Evolutionary conservation across 768 basidiomycete species (phyloP).

Genomic region (Rossbeevera mucosa): DNA sequence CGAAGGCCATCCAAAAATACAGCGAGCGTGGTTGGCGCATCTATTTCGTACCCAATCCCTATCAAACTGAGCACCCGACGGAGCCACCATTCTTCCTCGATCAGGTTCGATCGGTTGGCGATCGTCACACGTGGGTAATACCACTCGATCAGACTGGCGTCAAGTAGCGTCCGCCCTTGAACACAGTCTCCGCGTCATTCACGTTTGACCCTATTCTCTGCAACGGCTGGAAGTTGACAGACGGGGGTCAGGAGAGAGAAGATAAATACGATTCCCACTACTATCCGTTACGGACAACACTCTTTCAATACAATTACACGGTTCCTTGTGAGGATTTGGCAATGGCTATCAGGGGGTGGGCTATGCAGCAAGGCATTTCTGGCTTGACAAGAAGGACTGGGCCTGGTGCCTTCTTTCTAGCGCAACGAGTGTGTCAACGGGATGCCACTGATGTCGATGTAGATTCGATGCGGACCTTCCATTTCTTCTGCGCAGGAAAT

Average conservation of each 20-base stretch:
- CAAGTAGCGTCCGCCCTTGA: conserved; percentile 7
- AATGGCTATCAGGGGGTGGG: conserved; percentile 6
- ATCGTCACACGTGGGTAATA: conserved; percentile 29
- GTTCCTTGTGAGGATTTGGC: conserved; percentile 9
- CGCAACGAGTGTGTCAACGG: too few relatives aligned
- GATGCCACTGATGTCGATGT: not conserved
- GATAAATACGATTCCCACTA: not conserved
- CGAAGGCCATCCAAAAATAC: conserved; percentile 33
- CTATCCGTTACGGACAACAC: conserved; percentile 9
- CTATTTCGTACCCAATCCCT: conserved; percentile 2
- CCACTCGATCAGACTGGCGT: conserved; percentile 23
- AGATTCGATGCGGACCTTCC: conserved; percentile 24
- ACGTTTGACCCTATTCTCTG: conserved; percentile 12
- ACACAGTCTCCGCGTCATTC: conserved; percentile 6
- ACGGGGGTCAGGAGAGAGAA: fast-evolving
- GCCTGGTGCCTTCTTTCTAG: conserved; percentile 14
- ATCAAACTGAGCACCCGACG: not conserved
- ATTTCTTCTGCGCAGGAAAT: conserved; percentile 1
- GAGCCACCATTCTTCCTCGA: conserved; percentile 16
- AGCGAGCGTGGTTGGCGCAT: conserved; percentile 30
- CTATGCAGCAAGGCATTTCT: not conserved
- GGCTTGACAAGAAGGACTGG: conserved; percentile 12
- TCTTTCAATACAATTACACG: conserved; percentile 25
- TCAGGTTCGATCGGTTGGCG: conserved; percentile 30
- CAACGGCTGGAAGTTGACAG: conserved; percentile 18